phyloP scores from a whole-genome alignment of 257 asterid genomes.

The Solanum sejunctum region DNA sequence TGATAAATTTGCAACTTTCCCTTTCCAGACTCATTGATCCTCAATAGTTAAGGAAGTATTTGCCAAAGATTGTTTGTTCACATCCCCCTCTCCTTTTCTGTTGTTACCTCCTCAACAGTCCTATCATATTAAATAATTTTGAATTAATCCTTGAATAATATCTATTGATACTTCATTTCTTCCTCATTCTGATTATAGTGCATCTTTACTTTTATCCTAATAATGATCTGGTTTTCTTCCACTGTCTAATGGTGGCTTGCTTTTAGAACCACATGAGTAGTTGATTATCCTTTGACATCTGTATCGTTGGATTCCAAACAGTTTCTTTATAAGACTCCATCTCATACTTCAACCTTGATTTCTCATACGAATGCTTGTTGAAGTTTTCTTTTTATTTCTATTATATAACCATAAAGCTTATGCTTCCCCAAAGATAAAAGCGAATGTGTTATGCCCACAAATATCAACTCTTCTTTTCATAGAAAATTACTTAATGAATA shows the following conservation, averaged over 20 bases:
- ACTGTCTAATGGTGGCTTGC: too few species aligned
- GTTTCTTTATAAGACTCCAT: too few species aligned
- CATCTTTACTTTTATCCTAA: too few species aligned
- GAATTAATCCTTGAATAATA: constrained; percentile 34
- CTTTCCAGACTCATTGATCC: neutral
- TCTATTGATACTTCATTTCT: constrained; percentile 63
- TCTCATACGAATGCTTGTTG: constrained; percentile 43
- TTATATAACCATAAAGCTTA: constrained; percentile 43
- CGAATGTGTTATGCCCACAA: constrained; percentile 26
- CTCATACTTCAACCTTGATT: constrained; percentile 13
- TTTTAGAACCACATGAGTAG: too few species aligned
- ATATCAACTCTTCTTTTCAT: constrained; percentile 17
- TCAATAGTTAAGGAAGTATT: neutral
- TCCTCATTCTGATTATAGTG: constrained; percentile 50
- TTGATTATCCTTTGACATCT: neutral
- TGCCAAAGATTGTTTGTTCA: neutral
- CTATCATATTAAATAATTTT: constrained; percentile 26
- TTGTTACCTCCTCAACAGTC: constrained; percentile 8
- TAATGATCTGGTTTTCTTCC: too few species aligned
- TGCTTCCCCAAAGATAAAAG: constrained; percentile 26
- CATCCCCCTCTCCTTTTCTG: neutral
- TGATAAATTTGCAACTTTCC: neutral
- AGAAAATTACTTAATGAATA: constrained; percentile 12
- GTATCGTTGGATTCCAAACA: neutral
- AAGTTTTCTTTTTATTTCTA: constrained; percentile 24